These are phyloP conservation scores for Hymenoscyphus occultus DNA, from an alignment of 2,329 filamentous ascomycete genomes.

Conservation along the genomic window DNA sequence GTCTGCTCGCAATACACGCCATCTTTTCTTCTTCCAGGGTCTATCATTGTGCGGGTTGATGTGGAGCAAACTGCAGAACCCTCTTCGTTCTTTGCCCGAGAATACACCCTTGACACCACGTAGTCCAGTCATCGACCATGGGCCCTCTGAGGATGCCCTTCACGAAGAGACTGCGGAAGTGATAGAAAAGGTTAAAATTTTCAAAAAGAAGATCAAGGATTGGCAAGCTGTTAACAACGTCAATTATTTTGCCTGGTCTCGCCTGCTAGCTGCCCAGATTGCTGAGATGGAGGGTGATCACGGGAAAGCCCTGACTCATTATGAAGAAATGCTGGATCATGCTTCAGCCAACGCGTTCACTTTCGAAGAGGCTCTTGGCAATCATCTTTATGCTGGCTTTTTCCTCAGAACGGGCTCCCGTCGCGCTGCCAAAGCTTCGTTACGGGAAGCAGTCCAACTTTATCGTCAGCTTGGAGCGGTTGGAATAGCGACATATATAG, in stretches of 20 bases:
- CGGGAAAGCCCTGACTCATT: conserved; percentile 57
- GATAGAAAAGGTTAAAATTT: conserved; percentile 50
- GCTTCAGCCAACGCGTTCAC: conserved; percentile 63
- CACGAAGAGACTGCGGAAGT: conserved; percentile 46
- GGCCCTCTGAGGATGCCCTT: conserved; percentile 41
- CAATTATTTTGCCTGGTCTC: conserved; percentile 70
- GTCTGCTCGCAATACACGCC: conserved; percentile 57
- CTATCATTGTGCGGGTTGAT: conserved; percentile 53
- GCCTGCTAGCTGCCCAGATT: conserved; percentile 65
- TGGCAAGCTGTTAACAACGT: conserved; percentile 63
- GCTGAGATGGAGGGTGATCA: conserved; percentile 59
- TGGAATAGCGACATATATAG: conserved; percentile 66
- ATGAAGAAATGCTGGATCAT: conserved; percentile 71
- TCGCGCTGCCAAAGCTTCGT: conserved; percentile 64
- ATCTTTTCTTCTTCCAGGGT: conserved; percentile 59
- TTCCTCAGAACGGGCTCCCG: conserved; percentile 63
- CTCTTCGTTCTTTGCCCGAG: conserved; percentile 21
- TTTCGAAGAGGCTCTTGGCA: conserved; percentile 70
- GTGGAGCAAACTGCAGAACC: conserved; percentile 33
- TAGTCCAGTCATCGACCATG: conserved; percentile 5
- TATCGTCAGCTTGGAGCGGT: conserved; percentile 67
- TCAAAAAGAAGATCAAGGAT: conserved; percentile 59
- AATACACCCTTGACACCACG: conserved; percentile 40
- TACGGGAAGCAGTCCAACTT: conserved; percentile 64
- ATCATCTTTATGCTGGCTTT: conserved; percentile 71